Conservation (phyloP, 2,329 filamentous ascomycete genomes). For the Claviceps sorghi region DNA sequence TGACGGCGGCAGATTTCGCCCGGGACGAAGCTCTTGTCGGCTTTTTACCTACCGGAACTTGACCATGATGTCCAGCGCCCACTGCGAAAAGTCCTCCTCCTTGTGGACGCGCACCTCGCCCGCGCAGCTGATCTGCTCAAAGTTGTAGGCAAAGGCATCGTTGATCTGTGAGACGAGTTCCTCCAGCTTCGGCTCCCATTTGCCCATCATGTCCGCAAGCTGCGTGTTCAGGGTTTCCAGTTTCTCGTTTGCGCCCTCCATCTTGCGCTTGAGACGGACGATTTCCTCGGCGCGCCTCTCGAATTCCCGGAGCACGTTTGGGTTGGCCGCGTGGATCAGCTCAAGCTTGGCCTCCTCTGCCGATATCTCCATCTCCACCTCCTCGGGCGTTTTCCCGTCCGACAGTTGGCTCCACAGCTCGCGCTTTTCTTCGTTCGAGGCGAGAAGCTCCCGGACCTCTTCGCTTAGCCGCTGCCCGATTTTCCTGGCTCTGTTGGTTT, state of each 20-base stretch:
- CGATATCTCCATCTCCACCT: slow-evolving; percentile 58
- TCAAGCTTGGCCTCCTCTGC: slow-evolving; percentile 63
- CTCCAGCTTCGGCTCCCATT: slow-evolving; percentile 79
- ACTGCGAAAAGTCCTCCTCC: slow-evolving; percentile 82
- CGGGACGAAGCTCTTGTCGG: background rate
- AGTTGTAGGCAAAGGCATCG: slow-evolving; percentile 82
- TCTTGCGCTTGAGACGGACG: slow-evolving; percentile 41
- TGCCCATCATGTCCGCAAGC: slow-evolving; percentile 50
- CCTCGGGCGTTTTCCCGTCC: slow-evolving; percentile 39
- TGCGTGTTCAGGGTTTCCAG: slow-evolving; percentile 40
- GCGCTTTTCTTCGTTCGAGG: slow-evolving; percentile 22
- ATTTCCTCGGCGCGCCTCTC: slow-evolving; percentile 61
- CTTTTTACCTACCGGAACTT: slow-evolving; percentile 63
- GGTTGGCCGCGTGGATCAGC: slow-evolving; percentile 65
- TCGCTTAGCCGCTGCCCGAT: slow-evolving; percentile 16
- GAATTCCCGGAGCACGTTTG: slow-evolving; percentile 61
- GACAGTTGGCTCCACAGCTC: slow-evolving; percentile 30
- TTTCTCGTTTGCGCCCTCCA: slow-evolving; percentile 37
- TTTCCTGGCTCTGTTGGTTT: slow-evolving; percentile 23
- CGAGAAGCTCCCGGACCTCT: slow-evolving; percentile 25
- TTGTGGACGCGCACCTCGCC: slow-evolving; percentile 83
- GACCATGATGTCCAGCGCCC: slow-evolving; percentile 87
- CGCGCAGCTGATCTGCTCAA: slow-evolving; percentile 84
- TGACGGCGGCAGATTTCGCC: background rate
- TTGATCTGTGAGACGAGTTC: slow-evolving; percentile 67